Percentiles rank a stretch among this genome's conserved stretches.
Conservation (phyloP, 305 asterid species). For the Plantago rigida region DNA sequence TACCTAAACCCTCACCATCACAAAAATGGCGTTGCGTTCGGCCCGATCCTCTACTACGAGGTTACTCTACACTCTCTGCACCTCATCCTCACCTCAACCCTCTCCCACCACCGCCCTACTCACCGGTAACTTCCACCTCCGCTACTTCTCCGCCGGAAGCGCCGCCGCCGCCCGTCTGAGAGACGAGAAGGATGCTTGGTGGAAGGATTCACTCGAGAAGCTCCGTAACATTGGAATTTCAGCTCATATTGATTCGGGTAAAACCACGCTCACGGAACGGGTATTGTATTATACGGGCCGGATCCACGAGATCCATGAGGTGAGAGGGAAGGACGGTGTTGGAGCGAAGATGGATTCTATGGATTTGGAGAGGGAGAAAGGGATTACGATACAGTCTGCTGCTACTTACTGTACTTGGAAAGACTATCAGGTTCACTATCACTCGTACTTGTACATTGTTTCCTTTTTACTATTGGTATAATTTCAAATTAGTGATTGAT, state of each 20-base stretch:
- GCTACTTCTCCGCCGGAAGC: constrained; percentile 56
- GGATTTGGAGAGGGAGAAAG: constrained; percentile 98
- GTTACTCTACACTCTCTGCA: constrained; percentile 48
- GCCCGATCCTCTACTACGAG: constrained; percentile 60
- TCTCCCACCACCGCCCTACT: constrained; percentile 31
- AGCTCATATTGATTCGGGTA: constrained; percentile 95
- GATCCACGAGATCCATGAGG: constrained; percentile 96
- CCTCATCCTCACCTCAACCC: constrained; percentile 23
- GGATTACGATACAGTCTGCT: constrained; percentile 93
- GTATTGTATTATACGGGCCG: constrained; percentile 83
- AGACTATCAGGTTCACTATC: constrained; percentile 57
- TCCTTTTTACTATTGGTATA: not conserved
- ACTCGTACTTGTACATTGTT: not conserved
- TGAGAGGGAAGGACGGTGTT: constrained; percentile 88
- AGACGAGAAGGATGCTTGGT: constrained; percentile 64
- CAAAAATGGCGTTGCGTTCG: constrained; percentile 55
- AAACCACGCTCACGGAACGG: constrained; percentile 90
- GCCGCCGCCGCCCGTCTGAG: constrained; percentile 61
- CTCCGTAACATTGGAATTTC: constrained; percentile 87
- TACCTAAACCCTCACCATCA: constrained; percentile 40
- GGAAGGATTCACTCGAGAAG: constrained; percentile 77
- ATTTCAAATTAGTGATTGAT: no score
- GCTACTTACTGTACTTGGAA: constrained; percentile 93
- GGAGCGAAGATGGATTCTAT: constrained; percentile 99
- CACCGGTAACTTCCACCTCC: constrained; percentile 48